phyloP scores from a whole-genome alignment of 805 yeast species.

The Metschnikowia amazonensis region DNA sequence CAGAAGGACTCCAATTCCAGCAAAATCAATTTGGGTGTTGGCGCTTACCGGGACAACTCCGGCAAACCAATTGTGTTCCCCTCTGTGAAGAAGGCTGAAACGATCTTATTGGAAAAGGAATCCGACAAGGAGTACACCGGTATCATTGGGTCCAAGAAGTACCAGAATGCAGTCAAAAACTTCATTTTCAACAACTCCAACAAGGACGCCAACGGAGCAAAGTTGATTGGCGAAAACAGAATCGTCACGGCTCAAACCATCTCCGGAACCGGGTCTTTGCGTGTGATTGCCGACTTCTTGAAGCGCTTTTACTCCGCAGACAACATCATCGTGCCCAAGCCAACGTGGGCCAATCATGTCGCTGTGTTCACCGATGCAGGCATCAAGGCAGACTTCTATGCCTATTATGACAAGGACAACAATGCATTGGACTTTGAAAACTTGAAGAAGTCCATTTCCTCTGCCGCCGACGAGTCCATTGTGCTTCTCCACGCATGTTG shows the following conservation, averaged over 20 bases:
- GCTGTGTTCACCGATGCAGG: constrained; percentile 78
- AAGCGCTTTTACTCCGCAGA: constrained; percentile 52
- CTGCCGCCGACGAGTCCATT: constrained; percentile 55
- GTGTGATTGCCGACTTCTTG: constrained; percentile 79
- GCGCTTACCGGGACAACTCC: constrained; percentile 86
- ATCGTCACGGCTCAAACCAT: constrained; percentile 84
- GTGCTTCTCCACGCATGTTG: constrained; percentile 91
- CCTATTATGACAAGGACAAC: constrained; percentile 62
- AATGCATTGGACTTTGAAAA: constrained; percentile 65
- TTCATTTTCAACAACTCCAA: constrained; percentile 63
- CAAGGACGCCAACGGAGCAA: constrained; percentile 51
- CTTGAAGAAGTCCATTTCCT: constrained; percentile 53
- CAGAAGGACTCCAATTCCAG: constrained; percentile 56
- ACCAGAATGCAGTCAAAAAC: constrained; percentile 61
- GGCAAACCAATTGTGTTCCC: constrained; percentile 92
- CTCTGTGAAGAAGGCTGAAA: constrained; percentile 64
- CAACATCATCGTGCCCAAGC: constrained; percentile 71
- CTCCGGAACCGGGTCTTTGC: constrained; percentile 93
- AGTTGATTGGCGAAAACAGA: constrained; percentile 56
- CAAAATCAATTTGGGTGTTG: constrained; percentile 70
- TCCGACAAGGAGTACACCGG: constrained; percentile 83
- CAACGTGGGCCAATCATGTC: constrained; percentile 93
- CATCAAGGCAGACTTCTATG: constrained; percentile 55
- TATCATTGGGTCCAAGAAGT: constrained; percentile 72
- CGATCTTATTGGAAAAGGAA: constrained; percentile 42